Conservation (phyloP, 371 early-diverging fungal species). For the Coelomomyces lativittatus region DNA sequence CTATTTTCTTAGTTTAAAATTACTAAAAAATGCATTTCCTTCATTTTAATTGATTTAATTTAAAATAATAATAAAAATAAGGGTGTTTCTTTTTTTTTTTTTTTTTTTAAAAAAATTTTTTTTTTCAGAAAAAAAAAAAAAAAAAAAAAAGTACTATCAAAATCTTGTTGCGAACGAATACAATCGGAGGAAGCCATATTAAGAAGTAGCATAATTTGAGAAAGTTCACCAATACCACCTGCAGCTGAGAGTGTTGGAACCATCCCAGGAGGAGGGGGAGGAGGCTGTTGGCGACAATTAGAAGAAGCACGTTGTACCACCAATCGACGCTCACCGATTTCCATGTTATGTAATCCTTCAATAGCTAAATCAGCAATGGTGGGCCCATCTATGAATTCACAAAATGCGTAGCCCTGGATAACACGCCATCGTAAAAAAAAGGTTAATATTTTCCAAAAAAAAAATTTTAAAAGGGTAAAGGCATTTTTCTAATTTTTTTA, state of each 20-base stretch:
- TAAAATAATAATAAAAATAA: too few species aligned
- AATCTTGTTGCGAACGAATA: conserved; percentile 68
- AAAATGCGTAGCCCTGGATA: conserved; percentile 78
- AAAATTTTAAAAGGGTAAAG: not conserved
- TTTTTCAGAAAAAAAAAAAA: too few species aligned
- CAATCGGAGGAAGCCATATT: conserved; percentile 88
- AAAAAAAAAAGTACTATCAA: conserved; percentile 42
- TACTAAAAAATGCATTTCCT: too few species aligned
- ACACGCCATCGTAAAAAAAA: too few species aligned
- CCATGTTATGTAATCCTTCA: conserved; percentile 84
- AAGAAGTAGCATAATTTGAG: conserved; percentile 56
- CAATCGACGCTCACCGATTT: conserved; percentile 78
- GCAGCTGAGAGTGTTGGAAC: conserved; percentile 1
- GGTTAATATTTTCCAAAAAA: not conserved
- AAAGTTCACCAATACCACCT: conserved; percentile 5
- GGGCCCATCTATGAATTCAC: conserved; percentile 74
- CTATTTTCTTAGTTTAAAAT: too few species aligned
- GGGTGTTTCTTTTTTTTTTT: too few species aligned
- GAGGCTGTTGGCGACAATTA: conserved; percentile 8
- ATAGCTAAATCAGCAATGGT: conserved; percentile 76
- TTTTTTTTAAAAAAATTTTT: too few species aligned
- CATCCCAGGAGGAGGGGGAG: too few species aligned
- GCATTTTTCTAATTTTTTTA: too few species aligned
- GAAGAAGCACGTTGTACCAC: conserved; percentile 80
- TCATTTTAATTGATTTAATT: too few species aligned